phyloP scores from a whole-genome alignment of 2,329 filamentous ascomycete species.

The Orbilia brochopaga region DNA sequence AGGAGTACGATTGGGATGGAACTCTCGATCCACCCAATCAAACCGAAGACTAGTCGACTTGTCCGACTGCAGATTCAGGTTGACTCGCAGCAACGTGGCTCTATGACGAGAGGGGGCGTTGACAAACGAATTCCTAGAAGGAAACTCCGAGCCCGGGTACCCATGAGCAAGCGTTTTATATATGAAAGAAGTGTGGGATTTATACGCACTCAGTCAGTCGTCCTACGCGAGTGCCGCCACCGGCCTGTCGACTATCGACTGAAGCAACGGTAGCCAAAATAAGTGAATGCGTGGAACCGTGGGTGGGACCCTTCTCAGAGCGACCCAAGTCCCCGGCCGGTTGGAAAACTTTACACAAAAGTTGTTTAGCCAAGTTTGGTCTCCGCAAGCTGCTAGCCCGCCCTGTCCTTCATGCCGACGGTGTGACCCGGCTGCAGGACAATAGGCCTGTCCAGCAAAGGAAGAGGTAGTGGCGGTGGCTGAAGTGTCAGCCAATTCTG shows the following conservation, averaged over 20 bases:
- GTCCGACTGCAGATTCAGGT: conserved; percentile 35
- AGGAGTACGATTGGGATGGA: conserved; percentile 6
- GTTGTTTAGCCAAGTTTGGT: conserved; percentile 33
- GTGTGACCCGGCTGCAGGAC: conserved; percentile 33
- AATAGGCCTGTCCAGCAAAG: conserved; percentile 22
- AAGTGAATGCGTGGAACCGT: conserved; percentile 31
- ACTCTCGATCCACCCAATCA: conserved; percentile 23
- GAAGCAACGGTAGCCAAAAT: conserved; percentile 11
- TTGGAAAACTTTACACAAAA: conserved; percentile 29
- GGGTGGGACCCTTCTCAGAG: conserved; percentile 13
- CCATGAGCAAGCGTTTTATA: conserved; percentile 10
- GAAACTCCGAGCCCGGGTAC: too few relatives aligned
- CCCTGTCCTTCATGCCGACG: conserved; percentile 34
- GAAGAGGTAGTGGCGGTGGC: conserved; percentile 36
- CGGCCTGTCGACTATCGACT: not conserved
- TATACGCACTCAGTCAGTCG: conserved; percentile 10
- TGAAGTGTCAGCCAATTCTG: conserved; percentile 31
- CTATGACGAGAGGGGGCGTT: conserved; percentile 44
- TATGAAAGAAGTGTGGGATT: conserved; percentile 21
- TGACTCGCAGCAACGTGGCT: conserved; percentile 44
- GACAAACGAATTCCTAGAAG: conserved; percentile 15
- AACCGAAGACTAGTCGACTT: conserved; percentile 13
- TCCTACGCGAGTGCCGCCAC: conserved; percentile 15
- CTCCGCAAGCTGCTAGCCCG: conserved; percentile 18
- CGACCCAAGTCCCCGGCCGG: conserved; percentile 15